These are phyloP conservation scores for Coemansia sp. DNA, from an alignment of 192 early-diverging fungal genomes.

Conservation along the genomic window DNA sequence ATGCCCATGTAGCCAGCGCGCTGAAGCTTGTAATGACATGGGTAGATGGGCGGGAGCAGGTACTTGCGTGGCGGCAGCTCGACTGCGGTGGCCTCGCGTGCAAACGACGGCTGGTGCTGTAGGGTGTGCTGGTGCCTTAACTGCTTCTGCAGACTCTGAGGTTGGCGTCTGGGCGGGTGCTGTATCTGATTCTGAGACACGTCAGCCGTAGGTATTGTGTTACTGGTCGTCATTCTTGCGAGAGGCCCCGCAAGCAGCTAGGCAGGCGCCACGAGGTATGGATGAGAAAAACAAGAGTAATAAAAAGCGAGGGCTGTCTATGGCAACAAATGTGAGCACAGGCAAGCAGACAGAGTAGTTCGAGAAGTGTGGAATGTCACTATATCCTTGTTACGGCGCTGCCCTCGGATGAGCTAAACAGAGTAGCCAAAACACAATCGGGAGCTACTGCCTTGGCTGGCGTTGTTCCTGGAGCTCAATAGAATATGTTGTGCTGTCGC, in stretches of 20 bases:
- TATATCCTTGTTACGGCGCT: constrained; percentile 2
- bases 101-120: constrained; percentile 18
- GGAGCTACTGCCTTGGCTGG: constrained; percentile 2
- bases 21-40: constrained; percentile 54
- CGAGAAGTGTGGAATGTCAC: not conserved
- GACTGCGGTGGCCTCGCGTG: constrained; percentile 11
- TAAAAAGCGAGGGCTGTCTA: not conserved
- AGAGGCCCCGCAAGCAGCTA: not conserved
- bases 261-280: not conserved
- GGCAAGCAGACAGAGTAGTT: not conserved
- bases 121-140: not conserved
- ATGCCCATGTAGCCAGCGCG: constrained; percentile 48
- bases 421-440: constrained; percentile 7
- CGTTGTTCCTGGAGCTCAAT: constrained; percentile 2
- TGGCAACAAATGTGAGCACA: not conserved
- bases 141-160: not conserved
- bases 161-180: not conserved
- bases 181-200: not conserved
- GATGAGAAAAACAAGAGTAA: not conserved
- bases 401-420: not conserved
- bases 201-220: constrained; percentile 2
- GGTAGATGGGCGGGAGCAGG: constrained; percentile 46
- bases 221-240: constrained; percentile 1
- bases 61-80: constrained; percentile 33
- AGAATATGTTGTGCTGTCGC: not conserved